Evolutionary conservation across 352 stramenopile genomes (phyloP), one percentile per base, ranked within the genome.

Genomic region (Globisporangium megalacanthum): DNA sequence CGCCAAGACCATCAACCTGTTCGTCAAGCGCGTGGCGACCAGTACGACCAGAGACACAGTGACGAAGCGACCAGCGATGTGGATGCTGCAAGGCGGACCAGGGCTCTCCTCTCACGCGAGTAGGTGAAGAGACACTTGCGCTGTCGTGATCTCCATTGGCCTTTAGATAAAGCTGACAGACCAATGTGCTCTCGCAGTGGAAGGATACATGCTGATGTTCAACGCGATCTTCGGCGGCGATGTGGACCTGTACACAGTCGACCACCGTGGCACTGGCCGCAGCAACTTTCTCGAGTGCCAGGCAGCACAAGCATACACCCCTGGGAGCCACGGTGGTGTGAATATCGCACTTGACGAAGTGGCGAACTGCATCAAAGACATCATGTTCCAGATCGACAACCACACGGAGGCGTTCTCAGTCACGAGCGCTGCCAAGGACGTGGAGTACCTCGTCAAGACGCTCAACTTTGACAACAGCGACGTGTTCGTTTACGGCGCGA

Each of bases 241-340:
- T 10, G 61, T 73, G 22, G 63, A 66, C 25, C 13, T 83, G 4
- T 83, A 80, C 69, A 83, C 75, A 15, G 64, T 86, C 57, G 75
- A 83, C 56, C 75, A 86, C 47, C 75, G 73, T 15, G 75, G 75
- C 31, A 83, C 75, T 6, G 75, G 68, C 2, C 68, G 75, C 13
- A 82, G 72, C 51, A 57, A 48, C 19, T 67, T 69, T 36, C 61
- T 86, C 17, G 58, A 73, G 37, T 86, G 73, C 41, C 48, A 72
- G 1, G 75, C 72, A 0, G 69, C 75, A 0, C 64, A 83, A 55
- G 73, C 70, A 5, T 56, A 35, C 19, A 59, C 62, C 0, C 22
- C 22, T 6, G 66, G 61, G 0, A 68, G 63, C 10, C 65, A 60
- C 0, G 25, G 41, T 3, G 70, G 75, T n/a, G 35, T 54, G 10